Conservation (phyloP, 345 rosid genomes). For the Erucastrum elatum region DNA sequence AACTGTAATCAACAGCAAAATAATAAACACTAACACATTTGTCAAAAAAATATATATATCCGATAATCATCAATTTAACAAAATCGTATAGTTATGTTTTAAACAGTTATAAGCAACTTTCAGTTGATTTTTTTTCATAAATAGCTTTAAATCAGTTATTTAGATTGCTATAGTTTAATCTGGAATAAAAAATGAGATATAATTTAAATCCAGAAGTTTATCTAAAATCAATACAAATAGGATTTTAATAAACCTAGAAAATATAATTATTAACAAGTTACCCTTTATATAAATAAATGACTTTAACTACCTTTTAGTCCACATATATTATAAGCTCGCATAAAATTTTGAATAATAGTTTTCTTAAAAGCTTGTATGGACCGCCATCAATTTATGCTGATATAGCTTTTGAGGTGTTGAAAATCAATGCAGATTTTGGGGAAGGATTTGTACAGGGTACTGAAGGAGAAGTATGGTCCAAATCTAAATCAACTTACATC, state of each 20-base stretch:
- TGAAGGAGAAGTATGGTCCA: constrained; percentile 35
- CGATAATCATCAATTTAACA: neutral
- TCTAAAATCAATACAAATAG: neutral
- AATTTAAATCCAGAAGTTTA: neutral
- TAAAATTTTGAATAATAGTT: neutral
- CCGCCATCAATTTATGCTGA: neutral
- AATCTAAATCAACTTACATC: constrained; percentile 9
- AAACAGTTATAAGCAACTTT: neutral
- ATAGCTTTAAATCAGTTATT: neutral
- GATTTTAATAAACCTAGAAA: neutral
- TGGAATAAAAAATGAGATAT: neutral
- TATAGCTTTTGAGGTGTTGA: neutral
- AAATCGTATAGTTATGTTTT: neutral
- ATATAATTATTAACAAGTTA: neutral
- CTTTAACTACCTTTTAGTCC: neutral
- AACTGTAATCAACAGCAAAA: too few species aligned
- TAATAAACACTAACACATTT: too few species aligned
- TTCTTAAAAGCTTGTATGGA: neutral
- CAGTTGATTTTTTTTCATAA: neutral
- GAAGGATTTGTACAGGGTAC: constrained; percentile 32
- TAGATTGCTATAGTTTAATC: neutral
- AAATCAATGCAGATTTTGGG: constrained; percentile 21
- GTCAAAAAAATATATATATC: too few species aligned
- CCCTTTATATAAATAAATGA: neutral
- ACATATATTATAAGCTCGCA: neutral